Percentiles rank a stretch among this genome's conserved stretches.
These are phyloP conservation scores for Suhomyces pyralidae DNA, from an alignment of 805 yeast genomes.

Conservation along the genomic window DNA sequence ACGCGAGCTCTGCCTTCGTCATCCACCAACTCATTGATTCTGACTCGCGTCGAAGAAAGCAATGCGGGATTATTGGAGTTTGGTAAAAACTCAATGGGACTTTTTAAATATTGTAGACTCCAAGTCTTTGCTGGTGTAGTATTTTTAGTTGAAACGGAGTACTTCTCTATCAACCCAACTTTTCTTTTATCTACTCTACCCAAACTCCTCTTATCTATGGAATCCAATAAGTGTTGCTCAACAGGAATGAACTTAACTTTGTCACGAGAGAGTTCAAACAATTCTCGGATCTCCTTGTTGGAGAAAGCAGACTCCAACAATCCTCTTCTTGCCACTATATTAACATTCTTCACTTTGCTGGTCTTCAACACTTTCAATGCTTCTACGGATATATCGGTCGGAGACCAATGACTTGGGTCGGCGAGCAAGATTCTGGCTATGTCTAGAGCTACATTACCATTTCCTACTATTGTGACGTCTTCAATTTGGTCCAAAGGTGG, in stretches of 20 bases:
- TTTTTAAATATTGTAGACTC: conserved; percentile 65
- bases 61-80: conserved; percentile 32
- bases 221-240: conserved; percentile 29
- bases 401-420: conserved; percentile 52
- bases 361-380: conserved; percentile 55
- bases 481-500: conserved; percentile 61
- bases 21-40: conserved; percentile 42
- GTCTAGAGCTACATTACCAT: conserved; percentile 95
- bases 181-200: conserved; percentile 62
- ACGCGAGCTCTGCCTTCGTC: conserved; percentile 37
- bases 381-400: conserved; percentile 67
- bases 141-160: conserved; percentile 14
- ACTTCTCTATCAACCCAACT: conserved; percentile 58
- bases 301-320: conserved; percentile 83
- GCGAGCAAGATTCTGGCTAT: conserved; percentile 76
- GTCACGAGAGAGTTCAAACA: conserved; percentile 53
- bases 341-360: conserved; percentile 60
- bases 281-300: conserved; percentile 86
- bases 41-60: conserved; percentile 48
- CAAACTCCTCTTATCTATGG: conserved; percentile 32
- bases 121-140: conserved; percentile 38
- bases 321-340: conserved; percentile 84
- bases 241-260: conserved; percentile 44
- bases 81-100: conserved; percentile 56
- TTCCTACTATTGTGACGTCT: conserved; percentile 82